Base-by-base conservation (phyloP, 345 rosid genomes). In the Murraya koenigii region DNA sequence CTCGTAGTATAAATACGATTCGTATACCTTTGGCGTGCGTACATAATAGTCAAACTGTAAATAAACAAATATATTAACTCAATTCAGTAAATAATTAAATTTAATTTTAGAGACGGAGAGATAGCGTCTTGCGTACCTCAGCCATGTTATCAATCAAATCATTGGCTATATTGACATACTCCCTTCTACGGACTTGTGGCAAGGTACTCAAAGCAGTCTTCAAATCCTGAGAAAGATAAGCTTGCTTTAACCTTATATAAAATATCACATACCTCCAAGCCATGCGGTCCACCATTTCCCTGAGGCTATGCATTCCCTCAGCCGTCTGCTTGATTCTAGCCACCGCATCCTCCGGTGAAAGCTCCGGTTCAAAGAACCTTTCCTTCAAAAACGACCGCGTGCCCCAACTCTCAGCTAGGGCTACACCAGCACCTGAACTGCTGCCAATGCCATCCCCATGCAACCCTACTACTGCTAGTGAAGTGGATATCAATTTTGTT, bases 281-380 rank as follows among this genome's bases (percentile, higher is more conserved):
- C 98, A 95, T 95, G 39, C 79, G 86, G 19, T 93, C 99, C 82
- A 95, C 69, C 99, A 95, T 93, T 65, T 90, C 93, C 77, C 98
- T 81, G 17, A 95, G 84, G 66, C 89, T 85, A 75, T 90, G 94
- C 36, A 95, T 79, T 60, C 97, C 98, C 72, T 92, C 92, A 5
- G 96, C 97, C 32, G 99, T 95, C 81, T 95, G 95, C 75, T 82
- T 87, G 61, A 95, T 95, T 82, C 99, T 91, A 13, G 89, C 94
- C 36, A 78, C 97, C n/a, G 99, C 87, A 1, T 91, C 97, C 71
- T 92, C 94, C 23, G 98, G 92, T 0, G 98, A 92, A 56, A 93
- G 70, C 7, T 87, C 91, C 2, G 94, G 99, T 89, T 78, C 73
- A 35, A 93, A 95, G 76, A 83, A 95, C 35, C 81, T 87, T 71